phyloP scores from a whole-genome alignment of 257 asterid genomes.

The Anisodus acutangulus region DNA sequence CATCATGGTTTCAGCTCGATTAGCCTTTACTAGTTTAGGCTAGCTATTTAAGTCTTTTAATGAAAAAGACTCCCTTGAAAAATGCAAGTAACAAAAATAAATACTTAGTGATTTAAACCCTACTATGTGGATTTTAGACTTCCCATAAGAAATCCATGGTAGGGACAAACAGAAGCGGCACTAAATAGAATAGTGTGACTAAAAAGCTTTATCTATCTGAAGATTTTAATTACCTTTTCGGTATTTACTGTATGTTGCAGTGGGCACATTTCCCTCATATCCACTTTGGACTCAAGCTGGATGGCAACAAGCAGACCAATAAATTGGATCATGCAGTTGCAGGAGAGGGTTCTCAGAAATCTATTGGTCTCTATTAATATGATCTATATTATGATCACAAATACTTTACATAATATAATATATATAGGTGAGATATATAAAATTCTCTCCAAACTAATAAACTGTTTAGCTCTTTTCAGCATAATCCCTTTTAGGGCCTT shows the following conservation, averaged over 20 bases:
- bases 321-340: conserved; percentile 70
- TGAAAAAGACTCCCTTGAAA: too few relatives aligned
- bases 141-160: not conserved
- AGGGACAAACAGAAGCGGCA: conserved; percentile 26
- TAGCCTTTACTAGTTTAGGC: too few relatives aligned
- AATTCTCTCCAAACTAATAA: conserved; percentile 22
- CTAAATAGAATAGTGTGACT: conserved; percentile 21
- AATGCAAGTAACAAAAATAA: too few relatives aligned
- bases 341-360: conserved; percentile 57
- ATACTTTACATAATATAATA: not conserved
- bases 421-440: conserved; percentile 28
- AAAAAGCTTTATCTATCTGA: not conserved
- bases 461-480: conserved; percentile 8
- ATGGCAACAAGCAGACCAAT: conserved; percentile 65
- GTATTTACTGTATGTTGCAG: conserved; percentile 42
- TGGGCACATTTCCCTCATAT: conserved; percentile 99
- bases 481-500: conserved; percentile 18
- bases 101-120: too few relatives aligned
- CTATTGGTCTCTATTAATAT: conserved; percentile 52
- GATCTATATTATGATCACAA: not conserved
- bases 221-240: not conserved
- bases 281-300: conserved; percentile 82
- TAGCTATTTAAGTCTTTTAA: too few relatives aligned
- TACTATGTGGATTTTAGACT: not conserved
- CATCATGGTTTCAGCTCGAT: too few relatives aligned